Percentiles rank a stretch among this genome's conserved stretches.
These are phyloP conservation scores for Diaporthe batatas DNA, from an alignment of 2,329 filamentous ascomycete genomes.

Conservation along the genomic window DNA sequence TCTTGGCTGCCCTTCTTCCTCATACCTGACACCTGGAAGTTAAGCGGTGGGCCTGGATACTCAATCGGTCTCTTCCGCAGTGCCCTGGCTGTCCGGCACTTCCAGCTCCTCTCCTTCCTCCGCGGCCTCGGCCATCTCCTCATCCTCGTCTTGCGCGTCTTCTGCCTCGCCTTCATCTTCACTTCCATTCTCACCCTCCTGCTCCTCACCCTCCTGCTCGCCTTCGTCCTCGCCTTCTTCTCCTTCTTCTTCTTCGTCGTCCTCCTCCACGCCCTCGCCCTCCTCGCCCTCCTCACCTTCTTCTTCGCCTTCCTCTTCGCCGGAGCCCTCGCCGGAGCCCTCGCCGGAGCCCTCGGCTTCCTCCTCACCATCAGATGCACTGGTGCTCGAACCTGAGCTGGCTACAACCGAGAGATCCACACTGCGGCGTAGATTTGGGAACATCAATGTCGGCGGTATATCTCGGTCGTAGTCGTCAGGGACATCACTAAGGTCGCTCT, in stretches of 20 bases:
- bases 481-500: slow-evolving; percentile 77
- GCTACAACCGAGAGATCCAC: slow-evolving; percentile 50
- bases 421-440: slow-evolving; percentile 62
- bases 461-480: slow-evolving; percentile 71
- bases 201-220: slow-evolving; percentile 42
- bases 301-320: slow-evolving; percentile 30
- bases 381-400: slow-evolving; percentile 42
- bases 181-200: slow-evolving; percentile 40
- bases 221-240: slow-evolving; percentile 40
- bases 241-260: slow-evolving; percentile 41
- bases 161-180: slow-evolving; percentile 28
- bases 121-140: slow-evolving; percentile 39
- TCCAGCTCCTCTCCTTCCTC: slow-evolving; percentile 43
- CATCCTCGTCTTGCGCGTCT: slow-evolving; percentile 36
- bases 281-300: slow-evolving; percentile 38
- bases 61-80: slow-evolving; percentile 30
- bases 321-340: slow-evolving; percentile 38
- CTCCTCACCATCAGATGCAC: slow-evolving; percentile 43
- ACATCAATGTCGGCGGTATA: slow-evolving; percentile 65
- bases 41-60: not conserved
- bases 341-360: slow-evolving; percentile 42
- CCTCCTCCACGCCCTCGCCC: slow-evolving; percentile 46
- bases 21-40: not conserved
- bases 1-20: not conserved
- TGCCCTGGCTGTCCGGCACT: slow-evolving; percentile 31